Percentiles rank a stretch among this genome's conserved stretches.
Conservation (phyloP, 495 filamentous ascomycete species). For the Penicillium roqueforti region DNA sequence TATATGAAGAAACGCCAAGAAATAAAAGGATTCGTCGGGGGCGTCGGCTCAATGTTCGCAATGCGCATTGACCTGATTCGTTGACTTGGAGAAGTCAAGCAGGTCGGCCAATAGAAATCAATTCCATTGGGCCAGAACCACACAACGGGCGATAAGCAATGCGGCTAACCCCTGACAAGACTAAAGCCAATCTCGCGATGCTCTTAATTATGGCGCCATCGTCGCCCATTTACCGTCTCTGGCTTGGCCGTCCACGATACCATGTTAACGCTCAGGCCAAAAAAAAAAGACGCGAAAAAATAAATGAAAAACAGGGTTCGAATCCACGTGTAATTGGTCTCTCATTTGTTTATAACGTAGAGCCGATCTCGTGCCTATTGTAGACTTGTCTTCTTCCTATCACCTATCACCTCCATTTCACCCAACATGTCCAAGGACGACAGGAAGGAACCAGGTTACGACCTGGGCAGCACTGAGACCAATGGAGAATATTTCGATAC, state of each 20-base stretch:
- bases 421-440: slow-evolving; percentile 11
- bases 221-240: neutral
- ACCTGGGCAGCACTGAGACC: slow-evolving; percentile 6
- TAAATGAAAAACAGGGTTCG: neutral
- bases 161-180: neutral
- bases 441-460: slow-evolving; percentile 11
- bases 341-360: neutral
- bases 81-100: neutral
- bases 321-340: neutral
- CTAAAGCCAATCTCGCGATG: slow-evolving; percentile 10
- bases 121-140: neutral
- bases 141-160: neutral
- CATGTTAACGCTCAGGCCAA: neutral
- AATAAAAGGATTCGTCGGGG: neutral
- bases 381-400: neutral
- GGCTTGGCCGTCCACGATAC: neutral
- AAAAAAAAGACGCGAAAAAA: neutral
- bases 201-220: slow-evolving; percentile 16
- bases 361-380: neutral
- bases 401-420: neutral
- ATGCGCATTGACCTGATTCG: neutral
- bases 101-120: neutral
- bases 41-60: too few species aligned
- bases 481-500: slow-evolving; percentile 19
- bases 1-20: neutral